Evolutionary conservation across 2,329 filamentous ascomycete species (phyloP), one percentile per base, ranked within the genome.

Genomic region (Sporothrix brunneoviolacea): DNA sequence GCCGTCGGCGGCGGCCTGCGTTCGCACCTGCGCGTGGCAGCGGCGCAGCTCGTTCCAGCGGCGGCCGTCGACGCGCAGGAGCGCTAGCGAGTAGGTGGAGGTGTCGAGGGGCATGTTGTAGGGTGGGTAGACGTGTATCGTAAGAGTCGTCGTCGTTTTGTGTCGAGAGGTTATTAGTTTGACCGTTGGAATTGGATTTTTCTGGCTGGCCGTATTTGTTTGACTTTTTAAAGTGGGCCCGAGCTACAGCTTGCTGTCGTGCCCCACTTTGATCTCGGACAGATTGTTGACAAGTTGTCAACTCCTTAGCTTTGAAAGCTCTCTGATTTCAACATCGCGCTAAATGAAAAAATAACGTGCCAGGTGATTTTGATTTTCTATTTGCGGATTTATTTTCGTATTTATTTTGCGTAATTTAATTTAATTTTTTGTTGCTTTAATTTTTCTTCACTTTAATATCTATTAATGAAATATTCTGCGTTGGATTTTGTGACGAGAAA

Each of bases 21-120:
- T 96, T 55, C 86, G 87, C 64, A 98, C 90, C 69, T 94, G 88
- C 42, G 87, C 91, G 63, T 89, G 83, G 45, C 95, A 79, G 8
- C 88, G 83, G 24, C 93, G 89, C 35, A 98, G 80, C 68, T 98
- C 93, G 72, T 98, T 97, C 93, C 93, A 98, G 60, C 93, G 83
- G 54, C 93, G 84, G 54, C 87, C 86, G 64, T 86, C 91, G 58
- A 88, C 83, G 63, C 86, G 85, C 55, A 91, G 77, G 48, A 93
- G 85, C 55, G 89, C 90, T 55, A 96, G 81, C 44, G 83, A 82
- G 75, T 96, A 97, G 46, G 88, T 90, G 12, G 88, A 91, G 8
- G 90, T 95, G 70, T 96, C 91, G 66, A 97, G 88, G 52, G 91
- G 91, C 91, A 96, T 96, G 32, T 40, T 18, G 38, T n/a, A n/a